Evolutionary conservation across 306 rosid species (phyloP), one percentile per base, ranked within the genome.

Genomic region (Prunus fruticosa): DNA sequence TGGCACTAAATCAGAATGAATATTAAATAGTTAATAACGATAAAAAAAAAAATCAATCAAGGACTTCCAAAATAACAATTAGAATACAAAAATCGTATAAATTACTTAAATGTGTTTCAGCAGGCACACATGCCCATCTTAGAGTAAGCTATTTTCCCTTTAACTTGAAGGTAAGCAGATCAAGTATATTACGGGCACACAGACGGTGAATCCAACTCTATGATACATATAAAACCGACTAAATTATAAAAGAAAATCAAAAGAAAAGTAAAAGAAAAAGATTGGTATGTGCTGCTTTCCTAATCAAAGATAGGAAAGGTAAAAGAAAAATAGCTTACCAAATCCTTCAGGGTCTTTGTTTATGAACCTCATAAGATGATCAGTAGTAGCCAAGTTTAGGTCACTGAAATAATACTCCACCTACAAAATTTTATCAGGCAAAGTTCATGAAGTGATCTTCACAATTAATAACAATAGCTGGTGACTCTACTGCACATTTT

Each of bases 401-500:
- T 95, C 97, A 70, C 98, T 95, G 87, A 95, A 92, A 87, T 95
- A 95, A 87, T 95, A 95, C 83, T 95, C 98, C 91, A 95, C 98
- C 98, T 92, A 85, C 83, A 88, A 79, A 69, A 73, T 52, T 51
- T 57, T 9, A 72, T 69, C 70, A 78, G 71, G 52, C 13, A 6
- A 65, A 25, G 15, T 2, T 18, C 32, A 60, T 49, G 53, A 49
- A 49, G 53, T 49, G 53, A 49, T 49, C 18, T 49, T 49, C 53
- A 49, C 53, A 49, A 14, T 15, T 49, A 49, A 49, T 38, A 6
- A 13, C 19, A 49, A 15, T 49, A 49, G 53, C 19, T 13, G 16
- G 53, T 49, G 53, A 49, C 53, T 49, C 5, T 14, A 49, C 19
- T 49, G 14, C 15, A 15, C 16, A 49, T 49, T 49, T 14, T 49